Base-by-base conservation (phyloP, 2,329 filamentous ascomycete genomes). In the Cladosporium sp. region DNA sequence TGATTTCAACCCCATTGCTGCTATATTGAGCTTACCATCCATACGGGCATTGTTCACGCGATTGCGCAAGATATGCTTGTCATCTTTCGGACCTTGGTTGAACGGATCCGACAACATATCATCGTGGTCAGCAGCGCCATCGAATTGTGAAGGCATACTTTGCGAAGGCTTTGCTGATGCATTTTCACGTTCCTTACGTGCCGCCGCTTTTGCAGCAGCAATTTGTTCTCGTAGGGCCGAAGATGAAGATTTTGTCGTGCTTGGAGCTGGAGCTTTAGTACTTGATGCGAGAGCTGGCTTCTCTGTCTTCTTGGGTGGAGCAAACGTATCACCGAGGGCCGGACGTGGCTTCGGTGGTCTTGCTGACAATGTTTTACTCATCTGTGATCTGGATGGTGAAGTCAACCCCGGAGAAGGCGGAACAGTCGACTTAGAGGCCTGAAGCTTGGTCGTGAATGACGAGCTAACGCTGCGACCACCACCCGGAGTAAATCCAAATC, bases 171-270 rank as follows among this genome's bases (percentile, higher is more conserved):
- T 61, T 34, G 60, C 59, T 19, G 62, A 61, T 19, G 64, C 67
- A 28, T 14, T 43, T 85, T 60, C 64, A 51, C 66, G 67, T 39
- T 69, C 63, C 58, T 67, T 70, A 5, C 66, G 61, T 20, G 66
- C 88, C 2, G 91, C 89, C 2, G 92, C 92, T 70, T 93, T 96
- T 0, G 94, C 93, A 67, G 92, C 93, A 38, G 92, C 91, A 63
- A 97, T 97, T 56, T 94, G 92, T 54, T 97, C 91, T 36, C 94
- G 85, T 14, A 99, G 76, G 0, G 92, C 87, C 15, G 83, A 79
- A 0, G 93, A 97, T 0, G 92, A 92, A 66, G 89, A 54, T 22
- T 58, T 61, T 15, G 47, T 42, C 19, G 55, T 20, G 22, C 28
- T 30, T 30, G 55, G 28, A 17, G 55, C 39, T 15, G 55, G 22